Percentiles rank a stretch among this genome's conserved stretches.
Conservation (phyloP, 202 grass and related monocot genomes). For the Carex sylvatica region DNA sequence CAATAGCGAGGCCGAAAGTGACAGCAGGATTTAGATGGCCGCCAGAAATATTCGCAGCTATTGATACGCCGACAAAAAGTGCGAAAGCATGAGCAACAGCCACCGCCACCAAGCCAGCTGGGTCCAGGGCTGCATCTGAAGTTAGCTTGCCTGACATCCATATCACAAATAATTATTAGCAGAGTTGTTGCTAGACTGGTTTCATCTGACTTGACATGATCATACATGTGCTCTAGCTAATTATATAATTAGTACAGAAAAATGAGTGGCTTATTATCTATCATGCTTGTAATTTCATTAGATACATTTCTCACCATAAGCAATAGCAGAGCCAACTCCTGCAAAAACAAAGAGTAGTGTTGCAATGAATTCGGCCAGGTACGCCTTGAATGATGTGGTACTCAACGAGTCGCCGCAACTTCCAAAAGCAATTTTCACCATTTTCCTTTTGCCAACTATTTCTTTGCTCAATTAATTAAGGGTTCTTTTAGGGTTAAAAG, state of each 20-base stretch:
- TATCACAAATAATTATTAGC: neutral
- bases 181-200: neutral
- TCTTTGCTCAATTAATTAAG: neutral
- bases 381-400: slow-evolving; percentile 43
- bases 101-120: slow-evolving; percentile 59
- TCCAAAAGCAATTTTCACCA: slow-evolving; percentile 68
- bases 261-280: neutral
- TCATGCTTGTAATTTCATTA: neutral
- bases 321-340: slow-evolving; percentile 79
- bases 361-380: slow-evolving; percentile 53
- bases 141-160: slow-evolving; percentile 46
- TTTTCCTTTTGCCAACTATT: slow-evolving; percentile 16
- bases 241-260: neutral
- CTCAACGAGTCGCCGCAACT: slow-evolving; percentile 67
- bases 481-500: neutral
- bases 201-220: neutral
- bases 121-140: slow-evolving; percentile 47
- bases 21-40: slow-evolving; percentile 89
- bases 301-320: slow-evolving; percentile 42
- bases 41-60: slow-evolving; percentile 75
- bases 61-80: slow-evolving; percentile 64
- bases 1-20: slow-evolving; percentile 71
- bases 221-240: neutral
- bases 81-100: slow-evolving; percentile 62
- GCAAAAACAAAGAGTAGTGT: slow-evolving; percentile 87